Conservation (phyloP, 1,284 basidiomycete species). For the Pseudozyma thailandica region DNA sequence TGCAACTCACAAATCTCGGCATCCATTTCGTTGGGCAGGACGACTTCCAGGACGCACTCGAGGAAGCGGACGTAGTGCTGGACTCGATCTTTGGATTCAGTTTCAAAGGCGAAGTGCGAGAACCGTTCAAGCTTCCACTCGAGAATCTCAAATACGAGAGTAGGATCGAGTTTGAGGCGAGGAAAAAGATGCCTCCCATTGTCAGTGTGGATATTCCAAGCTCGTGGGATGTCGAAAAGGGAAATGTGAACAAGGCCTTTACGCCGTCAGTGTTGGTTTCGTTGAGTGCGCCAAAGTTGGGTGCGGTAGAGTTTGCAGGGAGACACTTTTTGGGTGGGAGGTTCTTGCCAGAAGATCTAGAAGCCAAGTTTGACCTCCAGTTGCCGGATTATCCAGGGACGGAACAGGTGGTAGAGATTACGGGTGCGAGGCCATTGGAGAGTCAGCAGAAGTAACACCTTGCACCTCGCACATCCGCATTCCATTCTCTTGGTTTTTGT, state of each 20-base stretch:
- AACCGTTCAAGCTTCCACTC: slow-evolving; percentile 85
- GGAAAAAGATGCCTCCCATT: slow-evolving; percentile 58
- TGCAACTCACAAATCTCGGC: slow-evolving; percentile 86
- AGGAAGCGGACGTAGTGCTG: slow-evolving; percentile 80
- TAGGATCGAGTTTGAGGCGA: slow-evolving; percentile 56
- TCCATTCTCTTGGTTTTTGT: not conserved
- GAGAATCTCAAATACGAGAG: slow-evolving; percentile 72
- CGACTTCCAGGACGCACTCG: slow-evolving; percentile 73
- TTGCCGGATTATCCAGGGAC: slow-evolving; percentile 57
- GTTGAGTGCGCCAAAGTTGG: slow-evolving; percentile 92
- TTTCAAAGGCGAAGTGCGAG: slow-evolving; percentile 79
- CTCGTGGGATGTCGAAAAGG: slow-evolving; percentile 85
- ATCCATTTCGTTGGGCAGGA: slow-evolving; percentile 73
- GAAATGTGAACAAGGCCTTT: slow-evolving; percentile 72
- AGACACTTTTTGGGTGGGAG: slow-evolving; percentile 94
- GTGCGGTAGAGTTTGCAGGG: slow-evolving; percentile 76
- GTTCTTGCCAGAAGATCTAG: slow-evolving; percentile 76
- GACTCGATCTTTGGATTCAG: slow-evolving; percentile 99
- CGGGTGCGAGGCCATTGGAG: slow-evolving; percentile 42
- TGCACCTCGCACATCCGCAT: no score
- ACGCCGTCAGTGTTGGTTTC: slow-evolving; percentile 85
- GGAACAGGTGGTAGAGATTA: slow-evolving; percentile 65
- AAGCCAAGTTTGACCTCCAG: slow-evolving; percentile 50
- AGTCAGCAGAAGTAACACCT: no score
- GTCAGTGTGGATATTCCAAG: slow-evolving; percentile 87